Percentiles rank a stretch among this genome's conserved stretches.
These are phyloP conservation scores for Ceratocystis eucalypticola DNA, from an alignment of 2,329 filamentous ascomycete species.

Conservation along the genomic window DNA sequence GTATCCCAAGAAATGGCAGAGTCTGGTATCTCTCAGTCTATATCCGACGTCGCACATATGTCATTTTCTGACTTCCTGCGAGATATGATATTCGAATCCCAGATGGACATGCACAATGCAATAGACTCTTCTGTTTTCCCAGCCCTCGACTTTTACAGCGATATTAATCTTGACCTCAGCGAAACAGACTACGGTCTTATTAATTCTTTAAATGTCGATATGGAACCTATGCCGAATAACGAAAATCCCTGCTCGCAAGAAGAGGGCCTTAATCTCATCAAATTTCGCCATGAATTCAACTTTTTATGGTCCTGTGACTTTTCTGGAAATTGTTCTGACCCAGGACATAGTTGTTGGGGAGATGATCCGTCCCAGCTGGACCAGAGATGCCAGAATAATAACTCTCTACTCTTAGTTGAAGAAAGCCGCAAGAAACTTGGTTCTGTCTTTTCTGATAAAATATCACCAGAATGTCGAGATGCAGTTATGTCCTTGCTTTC, in stretches of 20 bases:
- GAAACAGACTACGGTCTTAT: constrained; percentile 40
- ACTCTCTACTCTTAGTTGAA: constrained; percentile 27
- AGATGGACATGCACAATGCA: constrained; percentile 26
- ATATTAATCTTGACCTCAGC: constrained; percentile 37
- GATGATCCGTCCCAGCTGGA: constrained; percentile 33
- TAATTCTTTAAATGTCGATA: constrained; percentile 23
- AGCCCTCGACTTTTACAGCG: constrained; percentile 38
- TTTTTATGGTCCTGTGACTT: constrained; percentile 14
- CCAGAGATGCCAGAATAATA: background rate
- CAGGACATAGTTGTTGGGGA: constrained; percentile 32
- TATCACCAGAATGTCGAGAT: constrained; percentile 41
- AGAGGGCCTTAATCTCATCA: constrained; percentile 24
- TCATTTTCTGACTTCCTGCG: constrained; percentile 40
- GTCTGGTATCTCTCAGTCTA: background rate
- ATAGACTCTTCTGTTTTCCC: constrained; percentile 31
- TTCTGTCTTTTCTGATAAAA: constrained; percentile 31
- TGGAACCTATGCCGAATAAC: background rate
- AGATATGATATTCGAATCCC: constrained; percentile 37
- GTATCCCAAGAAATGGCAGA: constrained; percentile 4
- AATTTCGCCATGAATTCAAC: constrained; percentile 15
- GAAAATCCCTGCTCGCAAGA: constrained; percentile 32
- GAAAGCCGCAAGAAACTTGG: constrained; percentile 29
- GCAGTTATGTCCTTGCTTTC: constrained; percentile 51
- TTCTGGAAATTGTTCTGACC: constrained; percentile 24
- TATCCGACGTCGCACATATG: constrained; percentile 21